Evolutionary conservation across 2,329 filamentous ascomycete genomes (phyloP), one percentile per base, ranked within the genome.

Genomic region (Mycosphaerella sp.): DNA sequence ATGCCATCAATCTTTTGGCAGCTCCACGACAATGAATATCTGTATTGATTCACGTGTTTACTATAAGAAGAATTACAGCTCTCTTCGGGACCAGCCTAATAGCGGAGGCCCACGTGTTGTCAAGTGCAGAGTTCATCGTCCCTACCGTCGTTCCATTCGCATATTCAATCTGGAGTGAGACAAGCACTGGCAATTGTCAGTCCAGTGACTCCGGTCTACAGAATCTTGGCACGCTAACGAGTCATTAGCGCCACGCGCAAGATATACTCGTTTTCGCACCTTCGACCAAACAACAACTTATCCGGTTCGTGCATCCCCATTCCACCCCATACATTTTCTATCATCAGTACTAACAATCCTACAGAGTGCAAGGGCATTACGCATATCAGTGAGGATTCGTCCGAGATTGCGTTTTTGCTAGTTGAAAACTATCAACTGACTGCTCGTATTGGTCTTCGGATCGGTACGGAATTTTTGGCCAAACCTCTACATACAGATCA

Each of bases 341-440:
- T 25, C 17, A 5, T 87, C 39, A 30, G 30, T n/a, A 25, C n/a
- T n/a, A 34, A 44, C 6, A 30, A 13, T 83, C 82, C 79, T 82
- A 81, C 81, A 78, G 75, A 77, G 81, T 85, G 82, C 82, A 84
- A 73, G 81, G 83, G 85, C 83, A 80, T 85, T 85, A 87, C 79
- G 82, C 80, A 80, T 84, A 81, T 80, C 83, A 85, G 82, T 89
- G 85, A 89, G 82, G 85, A 87, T 84, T 82, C 79, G 82, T 88
- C 86, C 81, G 86, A 89, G 84, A 81, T 80, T 79, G 80, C 79
- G 79, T 87, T 87, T 86, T 87, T 88, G 85, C 85, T 88, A 86
- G 84, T 87, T 87, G 84, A 86, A 86, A 87, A 86, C 84, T 87
- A 86, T 76, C 77, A 80, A 64, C 63, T 86, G 85, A 87, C 85